Percentiles rank a stretch among this genome's conserved stretches.
Evolutionary conservation across 2,329 filamentous ascomycete species (phyloP).

Genomic region (Phyllosticta citriasiana): DNA sequence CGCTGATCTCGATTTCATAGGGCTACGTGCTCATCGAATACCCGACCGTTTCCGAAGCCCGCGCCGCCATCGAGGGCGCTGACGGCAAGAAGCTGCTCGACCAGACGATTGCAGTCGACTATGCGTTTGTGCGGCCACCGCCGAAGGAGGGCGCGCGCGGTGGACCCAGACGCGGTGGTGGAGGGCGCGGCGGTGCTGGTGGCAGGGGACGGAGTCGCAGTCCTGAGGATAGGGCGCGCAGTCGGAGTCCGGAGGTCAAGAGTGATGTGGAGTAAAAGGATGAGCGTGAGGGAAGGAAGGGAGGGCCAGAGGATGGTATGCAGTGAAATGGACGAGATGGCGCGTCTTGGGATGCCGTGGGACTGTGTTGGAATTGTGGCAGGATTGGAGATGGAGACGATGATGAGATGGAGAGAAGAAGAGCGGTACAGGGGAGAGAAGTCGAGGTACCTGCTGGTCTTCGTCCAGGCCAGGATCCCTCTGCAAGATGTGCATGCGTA

Average conservation of each 20-base stretch:
- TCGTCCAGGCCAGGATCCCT: too few relatives aligned
- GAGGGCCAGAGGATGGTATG: neutral
- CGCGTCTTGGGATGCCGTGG: too few relatives aligned
- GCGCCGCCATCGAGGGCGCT: slow-evolving; percentile 72
- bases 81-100: slow-evolving; percentile 69
- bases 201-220: slow-evolving; percentile 34
- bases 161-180: slow-evolving; percentile 18
- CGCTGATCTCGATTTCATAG: slow-evolving; percentile 33
- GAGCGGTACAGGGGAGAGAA: too few relatives aligned
- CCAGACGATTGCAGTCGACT: slow-evolving; percentile 72
- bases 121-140: slow-evolving; percentile 74
- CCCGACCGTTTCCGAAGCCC: slow-evolving; percentile 65
- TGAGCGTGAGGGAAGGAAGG: neutral
- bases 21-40: slow-evolving; percentile 83
- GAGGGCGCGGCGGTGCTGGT: slow-evolving; percentile 5
- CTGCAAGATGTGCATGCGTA: too few relatives aligned
- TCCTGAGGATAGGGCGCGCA: slow-evolving; percentile 27
- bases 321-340: too few relatives aligned
- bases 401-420: too few relatives aligned
- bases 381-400: too few relatives aligned
- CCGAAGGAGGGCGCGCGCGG: slow-evolving; percentile 31
- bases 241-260: slow-evolving; percentile 9
- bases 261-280: slow-evolving; percentile 5
- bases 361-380: too few relatives aligned
- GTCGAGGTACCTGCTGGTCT: too few relatives aligned